A percentile compares a stretch with the other conserved stretches of the same genome.
phyloP scores from a whole-genome alignment of 2,329 filamentous ascomycete genomes.

The Diaporthe nobilis region DNA sequence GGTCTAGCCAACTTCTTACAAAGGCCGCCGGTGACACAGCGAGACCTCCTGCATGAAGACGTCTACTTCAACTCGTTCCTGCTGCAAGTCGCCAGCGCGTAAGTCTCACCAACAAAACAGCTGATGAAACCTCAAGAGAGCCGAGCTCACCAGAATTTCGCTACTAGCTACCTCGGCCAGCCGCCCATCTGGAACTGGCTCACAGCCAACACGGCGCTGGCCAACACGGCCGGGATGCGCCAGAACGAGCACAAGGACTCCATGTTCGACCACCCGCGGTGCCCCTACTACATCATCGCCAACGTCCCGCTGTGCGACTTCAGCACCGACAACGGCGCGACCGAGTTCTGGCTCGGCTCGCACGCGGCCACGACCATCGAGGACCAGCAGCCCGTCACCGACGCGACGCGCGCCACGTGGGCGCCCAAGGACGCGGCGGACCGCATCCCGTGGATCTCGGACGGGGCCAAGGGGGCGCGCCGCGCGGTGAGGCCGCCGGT shows the following conservation, averaged over 20 bases:
- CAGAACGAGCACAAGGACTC: constrained; percentile 57
- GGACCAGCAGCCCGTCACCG: constrained; percentile 51
- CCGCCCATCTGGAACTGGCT: constrained; percentile 57
- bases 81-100: constrained; percentile 56
- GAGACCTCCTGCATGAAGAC: constrained; percentile 52
- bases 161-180: constrained; percentile 55
- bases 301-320: constrained; percentile 56
- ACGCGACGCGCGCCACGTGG: constrained; percentile 25
- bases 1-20: constrained; percentile 56
- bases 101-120: constrained; percentile 37
- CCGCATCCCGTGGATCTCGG: constrained; percentile 40
- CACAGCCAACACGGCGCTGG: constrained; percentile 56
- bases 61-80: constrained; percentile 59
- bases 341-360: constrained; percentile 59
- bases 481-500: constrained; percentile 47
- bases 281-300: constrained; percentile 56
- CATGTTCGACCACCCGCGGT: constrained; percentile 52
- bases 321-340: constrained; percentile 52
- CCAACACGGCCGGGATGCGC: constrained; percentile 52
- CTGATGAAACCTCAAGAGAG: rapidly evolving
- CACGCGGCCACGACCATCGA: constrained; percentile 50
- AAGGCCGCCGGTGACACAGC: constrained; percentile 52
- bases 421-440: constrained; percentile 31
- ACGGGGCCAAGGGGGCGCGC: constrained; percentile 44
- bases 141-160: neutral